Base-by-base conservation (phyloP, 768 basidiomycete genomes). In the Suillus alpinus region DNA sequence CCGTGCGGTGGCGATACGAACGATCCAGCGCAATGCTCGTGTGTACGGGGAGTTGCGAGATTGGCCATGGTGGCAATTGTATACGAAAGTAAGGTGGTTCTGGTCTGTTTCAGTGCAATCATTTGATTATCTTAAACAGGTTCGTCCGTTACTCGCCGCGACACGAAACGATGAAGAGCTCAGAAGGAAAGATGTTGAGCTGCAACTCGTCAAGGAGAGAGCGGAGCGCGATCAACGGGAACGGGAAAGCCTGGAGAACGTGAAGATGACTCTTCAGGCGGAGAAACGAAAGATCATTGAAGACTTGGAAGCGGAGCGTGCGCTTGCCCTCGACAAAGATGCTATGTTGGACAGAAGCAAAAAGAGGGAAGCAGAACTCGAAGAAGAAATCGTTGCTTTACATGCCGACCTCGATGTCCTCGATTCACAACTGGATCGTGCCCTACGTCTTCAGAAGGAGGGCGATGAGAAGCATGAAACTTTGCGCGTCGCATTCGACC, bases 51-150 rank as follows among this genome's bases (percentile, higher is more conserved):
- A 93, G 59, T 80, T 99, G 32, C 82, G 86, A 50, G 93, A 96
- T 57, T 98, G 97, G 97, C 95, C 96, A 1, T 98, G 97, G 97
- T 99, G 97, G 97, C 91, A 95, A 63, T 81, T 98, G 9, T 99
- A 95, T 71, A 94, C 94, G 2, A 96, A 96, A 80, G 94, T 86
- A 62, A 49, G 74, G 14, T 40, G 26, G 37, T n/a, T 58, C 14
- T 14, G 37, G 2, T 26, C 20, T 46, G 37, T 57, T 9, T 43
- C 46, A 50, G 26, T 55, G 59, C 5, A 51, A 65, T 64, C 55
- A 65, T 58, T 49, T 60, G 59, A 67, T 56, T 29, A 5, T 43
- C 9, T 59, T 23, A 50, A n/a, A 10, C 59, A 92, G 90, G 88
- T 99, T 20, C 91, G 95, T 37, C 97, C 97, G 0, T 73, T 98